Conservation (phyloP, 2,329 filamentous ascomycete species). For the Colletotrichum theobromicola region DNA sequence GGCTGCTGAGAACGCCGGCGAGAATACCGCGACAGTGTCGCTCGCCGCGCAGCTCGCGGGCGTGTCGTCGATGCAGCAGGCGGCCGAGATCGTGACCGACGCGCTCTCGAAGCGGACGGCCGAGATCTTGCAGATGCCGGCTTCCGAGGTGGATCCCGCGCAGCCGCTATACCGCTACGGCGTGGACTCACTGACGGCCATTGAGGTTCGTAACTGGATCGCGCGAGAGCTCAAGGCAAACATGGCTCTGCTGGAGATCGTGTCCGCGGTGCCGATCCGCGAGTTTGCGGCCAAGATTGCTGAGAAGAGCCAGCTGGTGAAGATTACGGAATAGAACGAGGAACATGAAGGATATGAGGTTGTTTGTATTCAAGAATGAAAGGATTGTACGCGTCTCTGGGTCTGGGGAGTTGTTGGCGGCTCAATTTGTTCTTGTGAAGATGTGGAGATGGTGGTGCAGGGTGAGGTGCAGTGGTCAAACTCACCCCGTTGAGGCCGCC, state of each 20-base stretch:
- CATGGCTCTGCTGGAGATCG: slow-evolving; percentile 53
- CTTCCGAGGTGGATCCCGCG: slow-evolving; percentile 23
- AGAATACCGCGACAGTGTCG: neutral
- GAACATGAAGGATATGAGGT: neutral
- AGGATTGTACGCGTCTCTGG: neutral
- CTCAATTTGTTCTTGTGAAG: neutral
- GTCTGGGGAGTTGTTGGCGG: neutral
- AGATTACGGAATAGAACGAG: neutral
- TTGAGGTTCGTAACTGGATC: slow-evolving; percentile 34
- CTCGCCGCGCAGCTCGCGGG: slow-evolving; percentile 35
- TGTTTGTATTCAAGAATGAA: neutral
- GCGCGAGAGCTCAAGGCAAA: slow-evolving; percentile 47
- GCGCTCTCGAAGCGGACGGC: slow-evolving; percentile 30
- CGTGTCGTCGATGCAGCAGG: slow-evolving; percentile 34
- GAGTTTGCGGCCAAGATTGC: slow-evolving; percentile 43
- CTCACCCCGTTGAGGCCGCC: too few relatives aligned
- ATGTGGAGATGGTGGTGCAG: neutral
- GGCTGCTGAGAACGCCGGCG: neutral
- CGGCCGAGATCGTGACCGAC: slow-evolving; percentile 34
- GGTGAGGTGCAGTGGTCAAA: neutral
- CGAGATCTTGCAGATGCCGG: neutral
- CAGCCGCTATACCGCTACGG: slow-evolving; percentile 24
- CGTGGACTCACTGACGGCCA: slow-evolving; percentile 24
- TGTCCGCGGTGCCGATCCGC: slow-evolving; percentile 45
- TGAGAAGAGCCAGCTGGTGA: slow-evolving; percentile 26